Base-by-base conservation (phyloP, 345 rosid genomes). In the Kandelia obovata region DNA sequence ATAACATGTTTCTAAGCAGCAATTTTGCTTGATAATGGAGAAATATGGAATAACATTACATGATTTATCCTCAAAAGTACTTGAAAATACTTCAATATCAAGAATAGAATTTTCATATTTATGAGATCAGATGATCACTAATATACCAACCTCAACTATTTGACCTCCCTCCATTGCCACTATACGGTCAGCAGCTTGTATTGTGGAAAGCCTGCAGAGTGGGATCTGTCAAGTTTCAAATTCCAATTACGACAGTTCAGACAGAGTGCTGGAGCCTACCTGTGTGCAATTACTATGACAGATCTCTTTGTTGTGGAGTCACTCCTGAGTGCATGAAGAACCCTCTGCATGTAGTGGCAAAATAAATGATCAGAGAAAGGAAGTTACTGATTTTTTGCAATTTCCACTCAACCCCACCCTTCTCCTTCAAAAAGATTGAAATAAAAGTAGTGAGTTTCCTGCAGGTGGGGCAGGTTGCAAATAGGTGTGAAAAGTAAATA, bases 101-200 rank as follows among this genome's bases (percentile, higher is more conserved):
- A 2, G 47, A 1, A 39, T 39, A 39, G 47, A 39, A 39, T 9
- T 39, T 8, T 11, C 9, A 0, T 39, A 39, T 39, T 39, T 11
- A 10, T 11, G 15, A 39, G 15, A 39, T 39, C 15, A 39, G 46
- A 43, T 9, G 46, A 39, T 43, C 17, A 43, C 27, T 16, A 6
- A 52, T 27, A 60, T 20, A 66, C 71, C 20, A 82, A 95, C 97
- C 99, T 95, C 96, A 21, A 86, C 75, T 6, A 95, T 81, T 75
- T 70, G 81, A 77, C 97, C 99, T 58, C 84, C 70, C 58, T 85
- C 90, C 97, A 95, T 89, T 64, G 87, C 97, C 71, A 95, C 92
- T 32, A 95, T 91, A 73, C 88, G 82, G 76, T 95, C 95, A 5
- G 97, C 99, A 73, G 95, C 92, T 79, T 89, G 96, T 61, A 89